Evolutionary conservation across 768 basidiomycete species (phyloP), one percentile per base, ranked within the genome.

Genomic region (Roridomyces roridus): DNA sequence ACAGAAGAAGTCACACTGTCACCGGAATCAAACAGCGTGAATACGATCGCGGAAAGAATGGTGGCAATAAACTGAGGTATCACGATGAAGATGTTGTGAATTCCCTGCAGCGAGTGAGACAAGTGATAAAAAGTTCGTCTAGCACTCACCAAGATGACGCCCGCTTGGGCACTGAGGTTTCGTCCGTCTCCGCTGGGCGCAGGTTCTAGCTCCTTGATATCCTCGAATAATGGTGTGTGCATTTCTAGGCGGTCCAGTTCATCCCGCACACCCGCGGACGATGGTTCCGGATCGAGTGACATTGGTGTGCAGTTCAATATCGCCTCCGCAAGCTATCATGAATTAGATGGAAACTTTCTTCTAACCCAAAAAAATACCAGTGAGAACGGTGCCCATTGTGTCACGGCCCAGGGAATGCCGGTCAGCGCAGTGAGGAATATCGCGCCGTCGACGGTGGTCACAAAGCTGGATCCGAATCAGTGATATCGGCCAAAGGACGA

Each of bases 1-100:
- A n/a, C n/a, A n/a, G n/a, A n/a, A n/a, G n/a, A n/a, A n/a, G n/a
- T n/a, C n/a, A n/a, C n/a, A n/a, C n/a, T n/a, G n/a, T n/a, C n/a
- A n/a, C n/a, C n/a, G n/a, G n/a, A n/a, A 57, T 96, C 95, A 57
- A 94, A 79, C 5, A 97, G 72, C 15, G 91, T 91, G 66, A 98
- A 97, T 42, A 98, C 81, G 58, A 96, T 75, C 10, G 94, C 85
- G 0, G 94, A 87, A 5, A 98, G 71, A 21, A 87, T 94, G 0
- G 92, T 96, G 28, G 96, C 89, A 36, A 98, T 80, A 73, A 98
- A 96, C 67, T 98, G 96, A 0, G 96, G 96, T 7, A 97, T 75
- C 55, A 98, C 96, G 59, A 98, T 78, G 72, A 91, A 96, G 55
- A 97, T 84, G 67, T 97, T 98, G 72, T 98, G 95, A 48, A 98